Percentiles rank a stretch among this genome's conserved stretches.
Conservation (phyloP, 148 eudicot genomes). For the Simmondsia chinensis region DNA sequence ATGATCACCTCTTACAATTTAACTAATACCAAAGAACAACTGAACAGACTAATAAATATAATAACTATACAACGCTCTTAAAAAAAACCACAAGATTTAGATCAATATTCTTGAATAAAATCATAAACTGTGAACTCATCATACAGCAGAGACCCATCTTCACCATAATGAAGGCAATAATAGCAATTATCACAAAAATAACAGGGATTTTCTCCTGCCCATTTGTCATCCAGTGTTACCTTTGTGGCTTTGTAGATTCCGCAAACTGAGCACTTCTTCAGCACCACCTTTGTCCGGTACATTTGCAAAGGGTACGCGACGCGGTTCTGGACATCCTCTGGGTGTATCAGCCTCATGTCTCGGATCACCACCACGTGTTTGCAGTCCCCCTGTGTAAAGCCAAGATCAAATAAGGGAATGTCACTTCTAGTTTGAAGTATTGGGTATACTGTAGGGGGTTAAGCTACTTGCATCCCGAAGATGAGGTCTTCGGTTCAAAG, state of each 20-base stretch:
- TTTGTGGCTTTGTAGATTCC: slow-evolving; percentile 55
- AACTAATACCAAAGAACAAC: too few relatives aligned
- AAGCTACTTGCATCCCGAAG: too few relatives aligned
- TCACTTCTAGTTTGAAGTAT: slow-evolving; percentile 1
- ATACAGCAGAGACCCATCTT: slow-evolving; percentile 14
- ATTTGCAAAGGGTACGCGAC: slow-evolving; percentile 66
- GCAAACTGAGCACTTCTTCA: slow-evolving; percentile 65
- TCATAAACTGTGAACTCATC: slow-evolving; percentile 16
- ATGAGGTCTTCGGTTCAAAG: too few relatives aligned
- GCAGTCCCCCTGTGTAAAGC: slow-evolving; percentile 58
- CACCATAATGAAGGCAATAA: slow-evolving; percentile 24
- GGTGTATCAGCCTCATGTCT: slow-evolving; percentile 85
- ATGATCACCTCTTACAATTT: too few relatives aligned
- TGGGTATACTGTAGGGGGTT: too few relatives aligned
- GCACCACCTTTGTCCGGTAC: slow-evolving; percentile 29
- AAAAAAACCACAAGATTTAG: too few relatives aligned
- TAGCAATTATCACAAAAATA: slow-evolving; percentile 46
- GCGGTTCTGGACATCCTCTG: slow-evolving; percentile 66
- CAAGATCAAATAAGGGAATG: neutral
- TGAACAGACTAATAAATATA: too few relatives aligned
- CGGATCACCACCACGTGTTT: slow-evolving; percentile 70
- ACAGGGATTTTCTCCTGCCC: slow-evolving; percentile 56
- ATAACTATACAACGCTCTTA: too few relatives aligned
- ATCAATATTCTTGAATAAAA: slow-evolving; percentile 25
- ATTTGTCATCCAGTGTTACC: slow-evolving; percentile 70